Evolutionary conservation across 108 stramenopile species (phyloP).

Genomic region (Skeletonema potamos): DNA sequence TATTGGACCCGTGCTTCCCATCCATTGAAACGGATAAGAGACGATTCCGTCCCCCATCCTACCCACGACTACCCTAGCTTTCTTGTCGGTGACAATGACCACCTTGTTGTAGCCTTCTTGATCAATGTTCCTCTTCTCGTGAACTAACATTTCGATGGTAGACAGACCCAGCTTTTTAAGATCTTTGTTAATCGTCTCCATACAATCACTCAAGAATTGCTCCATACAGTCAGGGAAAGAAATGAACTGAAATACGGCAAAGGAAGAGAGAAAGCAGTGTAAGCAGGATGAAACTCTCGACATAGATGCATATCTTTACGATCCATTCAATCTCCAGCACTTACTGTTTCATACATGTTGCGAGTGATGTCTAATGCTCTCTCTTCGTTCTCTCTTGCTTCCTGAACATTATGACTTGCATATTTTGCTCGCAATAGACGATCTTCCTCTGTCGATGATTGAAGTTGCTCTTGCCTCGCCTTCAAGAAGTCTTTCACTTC

Average conservation of each 20-base stretch:
- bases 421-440: constrained; percentile 6
- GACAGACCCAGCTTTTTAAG: constrained; percentile 8
- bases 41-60: constrained; percentile 24
- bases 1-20: constrained; percentile 12
- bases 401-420: constrained; percentile 4
- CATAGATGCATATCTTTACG: neutral
- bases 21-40: constrained; percentile 33
- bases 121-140: constrained; percentile 29
- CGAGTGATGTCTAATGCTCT: constrained; percentile 21
- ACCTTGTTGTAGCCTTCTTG: constrained; percentile 41
- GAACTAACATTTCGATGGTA: constrained; percentile 20
- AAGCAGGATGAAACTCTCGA: neutral
- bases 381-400: constrained; percentile 17
- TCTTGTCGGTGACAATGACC: constrained; percentile 23
- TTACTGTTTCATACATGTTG: constrained; percentile 23
- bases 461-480: neutral
- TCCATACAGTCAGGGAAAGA: constrained; percentile 36
- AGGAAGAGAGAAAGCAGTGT: neutral
- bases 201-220: constrained; percentile 15
- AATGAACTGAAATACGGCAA: constrained; percentile 3
- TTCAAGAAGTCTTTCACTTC: constrained; percentile 22
- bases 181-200: constrained; percentile 10
- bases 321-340: neutral
- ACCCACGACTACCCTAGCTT: constrained; percentile 15
- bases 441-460: neutral